Base-by-base conservation (phyloP, 2,329 filamentous ascomycete species). In the Apiospora phragmitis region DNA sequence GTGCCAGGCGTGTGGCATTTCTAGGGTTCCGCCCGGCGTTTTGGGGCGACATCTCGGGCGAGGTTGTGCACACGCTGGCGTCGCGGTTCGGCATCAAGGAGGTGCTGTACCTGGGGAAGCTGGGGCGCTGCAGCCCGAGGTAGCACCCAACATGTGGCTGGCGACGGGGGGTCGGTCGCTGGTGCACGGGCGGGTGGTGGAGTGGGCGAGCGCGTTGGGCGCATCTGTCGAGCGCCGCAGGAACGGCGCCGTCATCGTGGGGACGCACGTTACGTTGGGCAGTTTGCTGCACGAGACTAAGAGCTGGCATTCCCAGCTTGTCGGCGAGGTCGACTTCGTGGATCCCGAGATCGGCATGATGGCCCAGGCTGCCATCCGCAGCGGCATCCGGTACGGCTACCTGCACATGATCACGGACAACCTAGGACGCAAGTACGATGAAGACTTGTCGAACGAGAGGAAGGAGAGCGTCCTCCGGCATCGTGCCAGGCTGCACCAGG, bases 341-440 rank as follows among this genome's bases (percentile, higher is more conserved):
- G 71, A 73, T 26, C 71, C 70, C 12, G 71, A 73, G 55, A 71
- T 73, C 24, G 71, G 71, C 35, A 71, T 73, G 70, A 73, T 73
- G 70, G 71, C 68, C 1, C 70, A 71, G 68, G 71, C 71, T 1
- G 70, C 71, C 8, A 66, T 71, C 12, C 35, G 70, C 21, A 70
- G 68, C 42, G 38, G 67, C 1, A 26, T 70, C 7, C n/a, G 66
- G 7, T 73, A 69, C 65, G 69, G 69, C 21, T 73, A 73, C 62
- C 66, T 73, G 7, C 71, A 73, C 41, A 70, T 73, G 65, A 67
- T 73, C 41, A 70, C 71, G 24, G 70, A 73, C 62, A 71, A 70
- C 35, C 59, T 73, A 49, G 70, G 65, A 6, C 51, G 62, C 45
- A 73, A 71, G 62, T 73, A 73, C 38, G 68, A 69, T 8, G 71